Conservation (phyloP, 805 yeast species). For the Scheffersomyces stipitis region DNA sequence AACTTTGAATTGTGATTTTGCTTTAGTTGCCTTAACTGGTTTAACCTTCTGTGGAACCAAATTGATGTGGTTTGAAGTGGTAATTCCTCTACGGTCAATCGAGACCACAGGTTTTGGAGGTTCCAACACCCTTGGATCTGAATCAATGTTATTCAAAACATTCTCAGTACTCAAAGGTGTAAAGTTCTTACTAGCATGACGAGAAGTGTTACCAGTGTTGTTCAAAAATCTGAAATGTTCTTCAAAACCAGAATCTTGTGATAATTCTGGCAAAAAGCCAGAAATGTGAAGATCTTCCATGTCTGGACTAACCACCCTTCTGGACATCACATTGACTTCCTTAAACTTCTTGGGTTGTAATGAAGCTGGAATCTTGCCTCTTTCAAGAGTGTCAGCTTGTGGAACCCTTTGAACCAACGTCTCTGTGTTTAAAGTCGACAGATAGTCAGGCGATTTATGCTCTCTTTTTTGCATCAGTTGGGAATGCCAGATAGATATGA, state of each 20-base stretch:
- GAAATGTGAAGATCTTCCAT: slow-evolving; percentile 42
- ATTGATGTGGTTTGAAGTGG: not conserved
- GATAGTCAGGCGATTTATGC: slow-evolving; percentile 3
- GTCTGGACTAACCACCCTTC: slow-evolving; percentile 43
- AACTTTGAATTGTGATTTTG: slow-evolving; percentile 33
- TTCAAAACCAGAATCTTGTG: slow-evolving; percentile 50
- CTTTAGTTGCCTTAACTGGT: slow-evolving; percentile 5
- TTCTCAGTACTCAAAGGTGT: slow-evolving; percentile 30
- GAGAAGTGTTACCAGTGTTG: slow-evolving; percentile 17
- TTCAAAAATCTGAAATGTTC: slow-evolving; percentile 39
- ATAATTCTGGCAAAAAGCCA: slow-evolving; percentile 46
- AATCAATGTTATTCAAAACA: slow-evolving; percentile 25
- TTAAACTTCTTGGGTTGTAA: slow-evolving; percentile 32
- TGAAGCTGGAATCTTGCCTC: slow-evolving; percentile 21
- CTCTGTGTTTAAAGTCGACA: not conserved
- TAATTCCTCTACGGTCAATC: not conserved
- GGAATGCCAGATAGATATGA: slow-evolving; percentile 45
- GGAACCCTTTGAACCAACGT: not conserved
- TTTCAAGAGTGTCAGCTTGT: slow-evolving; percentile 1
- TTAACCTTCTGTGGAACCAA: not conserved
- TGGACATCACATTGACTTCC: slow-evolving; percentile 43
- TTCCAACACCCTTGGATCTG: slow-evolving; percentile 13
- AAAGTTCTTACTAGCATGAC: no score
- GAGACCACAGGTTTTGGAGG: slow-evolving; percentile 11
- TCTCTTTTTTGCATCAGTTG: slow-evolving; percentile 34